A percentile compares a stretch with the other conserved stretches of the same genome.
phyloP scores from a whole-genome alignment of 1,139 yeast species.

The Debaryomycetaceae sp. region DNA sequence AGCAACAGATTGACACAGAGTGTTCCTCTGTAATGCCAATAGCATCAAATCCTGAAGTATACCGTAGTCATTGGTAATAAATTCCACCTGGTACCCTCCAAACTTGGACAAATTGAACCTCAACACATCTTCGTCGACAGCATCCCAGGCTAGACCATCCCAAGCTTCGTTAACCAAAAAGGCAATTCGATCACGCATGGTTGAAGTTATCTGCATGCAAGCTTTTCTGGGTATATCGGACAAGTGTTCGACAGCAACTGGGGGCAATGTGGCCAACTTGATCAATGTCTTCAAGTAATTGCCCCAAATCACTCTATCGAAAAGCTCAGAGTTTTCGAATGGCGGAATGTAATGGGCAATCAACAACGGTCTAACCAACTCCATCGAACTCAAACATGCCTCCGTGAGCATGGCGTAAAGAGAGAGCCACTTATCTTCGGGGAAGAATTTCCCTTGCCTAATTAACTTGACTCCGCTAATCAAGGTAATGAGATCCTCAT shows the following conservation, averaged over 20 bases:
- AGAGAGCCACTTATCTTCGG: slow-evolving; percentile 67
- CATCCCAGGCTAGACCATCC: slow-evolving; percentile 72
- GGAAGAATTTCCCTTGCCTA: slow-evolving; percentile 57
- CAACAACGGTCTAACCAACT: slow-evolving; percentile 53
- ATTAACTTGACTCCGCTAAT: slow-evolving; percentile 56
- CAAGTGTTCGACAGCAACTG: slow-evolving; percentile 59
- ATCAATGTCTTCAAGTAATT: slow-evolving; percentile 57
- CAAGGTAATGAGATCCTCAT: slow-evolving; percentile 43
- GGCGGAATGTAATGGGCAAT: slow-evolving; percentile 52
- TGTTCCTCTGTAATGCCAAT: slow-evolving; percentile 65
- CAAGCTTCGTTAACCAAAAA: slow-evolving; percentile 56
- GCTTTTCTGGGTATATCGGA: slow-evolving; percentile 74
- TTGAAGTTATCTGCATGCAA: slow-evolving; percentile 59
- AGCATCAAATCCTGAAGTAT: slow-evolving; percentile 63
- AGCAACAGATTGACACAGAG: slow-evolving; percentile 60
- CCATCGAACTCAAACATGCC: slow-evolving; percentile 55
- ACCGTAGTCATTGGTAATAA: slow-evolving; percentile 56
- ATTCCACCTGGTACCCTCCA: slow-evolving; percentile 72
- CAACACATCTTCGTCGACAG: slow-evolving; percentile 52
- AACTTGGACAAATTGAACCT: slow-evolving; percentile 61
- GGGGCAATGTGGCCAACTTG: slow-evolving; percentile 49
- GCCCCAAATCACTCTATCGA: slow-evolving; percentile 62
- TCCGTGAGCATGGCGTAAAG: slow-evolving; percentile 59
- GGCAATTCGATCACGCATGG: slow-evolving; percentile 60
- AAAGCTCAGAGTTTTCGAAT: slow-evolving; percentile 42